Percentiles rank a stretch among this genome's conserved stretches.
These are phyloP conservation scores for Nannizzia gypsea DNA, from an alignment of 2,329 filamentous ascomycete genomes.

Conservation along the genomic window DNA sequence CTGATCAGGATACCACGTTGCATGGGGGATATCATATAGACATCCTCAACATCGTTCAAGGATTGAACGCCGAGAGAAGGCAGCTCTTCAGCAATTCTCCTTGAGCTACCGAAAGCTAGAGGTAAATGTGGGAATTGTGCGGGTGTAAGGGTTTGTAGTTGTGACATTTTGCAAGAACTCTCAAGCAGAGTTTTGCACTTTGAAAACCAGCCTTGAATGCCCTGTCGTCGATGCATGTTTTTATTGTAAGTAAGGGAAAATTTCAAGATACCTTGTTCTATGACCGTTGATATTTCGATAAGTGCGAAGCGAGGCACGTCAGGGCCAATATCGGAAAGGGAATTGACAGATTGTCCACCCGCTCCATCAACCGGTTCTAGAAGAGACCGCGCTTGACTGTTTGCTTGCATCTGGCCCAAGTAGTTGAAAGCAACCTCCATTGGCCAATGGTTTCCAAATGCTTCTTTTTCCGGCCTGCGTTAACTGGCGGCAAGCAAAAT, in stretches of 20 bases:
- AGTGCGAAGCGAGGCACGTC: slow-evolving; percentile 12
- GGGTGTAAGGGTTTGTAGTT: not conserved
- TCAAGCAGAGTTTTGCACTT: slow-evolving; percentile 8
- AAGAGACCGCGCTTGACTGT: slow-evolving; percentile 35
- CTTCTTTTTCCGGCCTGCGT: slow-evolving; percentile 19
- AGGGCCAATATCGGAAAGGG: slow-evolving; percentile 11
- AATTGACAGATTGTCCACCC: slow-evolving; percentile 11
- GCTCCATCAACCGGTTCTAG: slow-evolving; percentile 10
- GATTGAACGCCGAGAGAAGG: slow-evolving; percentile 5
- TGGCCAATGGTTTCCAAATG: slow-evolving; percentile 29
- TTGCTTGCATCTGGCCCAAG: slow-evolving; percentile 31
- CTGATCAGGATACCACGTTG: slow-evolving; percentile 30
- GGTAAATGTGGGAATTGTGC: slow-evolving; percentile 11
- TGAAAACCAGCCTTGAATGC: slow-evolving; percentile 10
- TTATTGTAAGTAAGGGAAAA: slow-evolving; percentile 11
- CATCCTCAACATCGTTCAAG: slow-evolving; percentile 21
- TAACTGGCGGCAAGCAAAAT: slow-evolving; percentile 26
- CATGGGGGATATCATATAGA: slow-evolving; percentile 28
- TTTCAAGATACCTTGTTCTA: slow-evolving; percentile 8
- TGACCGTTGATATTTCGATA: slow-evolving; percentile 11
- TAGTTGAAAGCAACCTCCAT: slow-evolving; percentile 36
- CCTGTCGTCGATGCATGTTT: slow-evolving; percentile 8
- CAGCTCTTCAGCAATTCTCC: slow-evolving; percentile 9
- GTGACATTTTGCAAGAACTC: not conserved
- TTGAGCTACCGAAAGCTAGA: slow-evolving; percentile 8